Evolutionary conservation across 2,329 filamentous ascomycete species (phyloP), one percentile per base, ranked within the genome.

Genomic region (Oidium heveae): DNA sequence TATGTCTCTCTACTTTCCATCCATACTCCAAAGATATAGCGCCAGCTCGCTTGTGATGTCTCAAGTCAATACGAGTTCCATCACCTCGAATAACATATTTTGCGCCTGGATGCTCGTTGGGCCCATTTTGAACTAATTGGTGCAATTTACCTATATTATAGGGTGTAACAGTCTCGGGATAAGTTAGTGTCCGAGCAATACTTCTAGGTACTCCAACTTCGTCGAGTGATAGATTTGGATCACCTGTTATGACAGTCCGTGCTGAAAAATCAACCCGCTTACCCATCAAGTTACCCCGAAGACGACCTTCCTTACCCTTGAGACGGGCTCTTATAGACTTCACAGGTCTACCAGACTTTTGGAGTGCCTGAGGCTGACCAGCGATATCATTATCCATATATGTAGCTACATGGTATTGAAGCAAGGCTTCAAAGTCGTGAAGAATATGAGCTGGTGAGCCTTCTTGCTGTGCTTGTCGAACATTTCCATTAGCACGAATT

Each of bases 381-480:
- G 93, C 91, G 68, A 96, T 95, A 66, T 98, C 89, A 63, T 98
- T 99, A 69, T 98, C 91, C 93, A 99, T 98, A 69, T 95, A 94
- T 0, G 93, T 98, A 46, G 93, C 93, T 57, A 98, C 88, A 64
- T 98, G 93, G 65, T 94, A 99, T 66, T 99, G 93, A 39, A 99
- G 73, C 34, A 98, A 72, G 59, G 82, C 80, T 68, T 94, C 86
- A 56, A 95, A 96, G 63, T 98, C 91, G 56, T 80, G 77, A 16
- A 87, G 79, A 60, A 96, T 86, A 68, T 98, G 91, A 59, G 85
- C 81, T 0, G 91, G 87, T 3, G 88, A 88, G 56, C 91, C 91
- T 67, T 95, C 87, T 56, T 85, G 79, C 63, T 94, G 86, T 57
- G 87, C 91, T 61, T 91, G 82, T 61, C 85, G 81, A 55, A 98